A percentile compares a stretch with the other conserved stretches of the same genome.
These are phyloP conservation scores for Schoenoplectus tabernaemontani DNA, from an alignment of 202 grass and related monocot species.

Conservation along the genomic window DNA sequence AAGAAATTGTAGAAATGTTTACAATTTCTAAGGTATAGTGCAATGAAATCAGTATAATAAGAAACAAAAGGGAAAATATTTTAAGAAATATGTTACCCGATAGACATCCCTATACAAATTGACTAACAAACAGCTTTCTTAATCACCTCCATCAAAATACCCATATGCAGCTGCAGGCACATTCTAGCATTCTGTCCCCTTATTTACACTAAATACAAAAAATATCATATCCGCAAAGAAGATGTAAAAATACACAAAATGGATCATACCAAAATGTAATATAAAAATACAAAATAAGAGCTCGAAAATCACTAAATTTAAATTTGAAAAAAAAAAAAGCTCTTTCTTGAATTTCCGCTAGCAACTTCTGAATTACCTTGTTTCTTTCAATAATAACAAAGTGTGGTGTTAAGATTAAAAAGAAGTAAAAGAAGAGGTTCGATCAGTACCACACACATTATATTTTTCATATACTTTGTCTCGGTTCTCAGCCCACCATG, in stretches of 20 bases:
- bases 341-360: neutral
- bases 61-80: neutral
- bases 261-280: neutral
- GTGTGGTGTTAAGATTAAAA: constrained; percentile 22
- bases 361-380: neutral
- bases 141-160: neutral
- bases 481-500: constrained; percentile 84
- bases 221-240: neutral
- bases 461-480: constrained; percentile 90
- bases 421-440: constrained; percentile 56
- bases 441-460: constrained; percentile 54
- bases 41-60: neutral
- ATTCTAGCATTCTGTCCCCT: neutral
- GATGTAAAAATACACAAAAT: neutral
- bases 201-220: constrained; percentile 23
- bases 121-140: constrained; percentile 3
- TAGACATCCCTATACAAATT: neutral
- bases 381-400: constrained; percentile 17
- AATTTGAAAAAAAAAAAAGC: neutral
- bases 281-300: constrained; percentile 1
- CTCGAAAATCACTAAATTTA: neutral
- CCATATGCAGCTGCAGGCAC: neutral
- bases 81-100: neutral
- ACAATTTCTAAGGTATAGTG: neutral
- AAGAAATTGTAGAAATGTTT: neutral